These are phyloP conservation scores for Jatropha podagrica DNA, from an alignment of 441 rosid species.

Conservation along the genomic window DNA sequence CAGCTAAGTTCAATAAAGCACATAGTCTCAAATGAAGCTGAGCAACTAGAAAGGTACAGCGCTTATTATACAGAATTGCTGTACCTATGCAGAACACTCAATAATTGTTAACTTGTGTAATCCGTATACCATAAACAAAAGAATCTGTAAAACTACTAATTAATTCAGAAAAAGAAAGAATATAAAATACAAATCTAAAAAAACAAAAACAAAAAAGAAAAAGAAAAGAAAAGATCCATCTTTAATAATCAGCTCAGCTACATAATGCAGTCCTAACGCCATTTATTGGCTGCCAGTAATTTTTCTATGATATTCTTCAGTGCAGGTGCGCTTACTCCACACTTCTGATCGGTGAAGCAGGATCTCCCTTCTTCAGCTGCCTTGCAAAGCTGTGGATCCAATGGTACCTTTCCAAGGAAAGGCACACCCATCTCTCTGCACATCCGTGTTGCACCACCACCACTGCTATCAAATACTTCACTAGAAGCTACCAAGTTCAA, in stretches of 20 bases:
- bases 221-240: neutral
- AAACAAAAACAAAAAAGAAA: no score
- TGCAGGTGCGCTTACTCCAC: slow-evolving; percentile 64
- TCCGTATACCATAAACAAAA: neutral
- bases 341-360: slow-evolving; percentile 67
- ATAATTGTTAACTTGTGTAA: neutral
- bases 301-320: slow-evolving; percentile 65
- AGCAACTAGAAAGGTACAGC: neutral
- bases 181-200: neutral
- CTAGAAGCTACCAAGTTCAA: slow-evolving; percentile 51
- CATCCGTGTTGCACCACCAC: slow-evolving; percentile 86
- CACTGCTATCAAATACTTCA: slow-evolving; percentile 85
- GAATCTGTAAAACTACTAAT: neutral
- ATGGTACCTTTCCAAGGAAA: slow-evolving; percentile 86
- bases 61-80: neutral
- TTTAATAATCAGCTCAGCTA: slow-evolving; percentile 22
- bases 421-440: slow-evolving; percentile 81
- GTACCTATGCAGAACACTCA: neutral
- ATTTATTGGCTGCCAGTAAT: slow-evolving; percentile 36
- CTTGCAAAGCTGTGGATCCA: slow-evolving; percentile 95
- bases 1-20: neutral
- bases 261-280: slow-evolving; percentile 26
- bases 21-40: neutral
- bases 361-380: slow-evolving; percentile 94
- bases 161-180: neutral